Evolutionary conservation across 306 rosid genomes (phyloP).

Genomic region (Prunus fruticosa): DNA sequence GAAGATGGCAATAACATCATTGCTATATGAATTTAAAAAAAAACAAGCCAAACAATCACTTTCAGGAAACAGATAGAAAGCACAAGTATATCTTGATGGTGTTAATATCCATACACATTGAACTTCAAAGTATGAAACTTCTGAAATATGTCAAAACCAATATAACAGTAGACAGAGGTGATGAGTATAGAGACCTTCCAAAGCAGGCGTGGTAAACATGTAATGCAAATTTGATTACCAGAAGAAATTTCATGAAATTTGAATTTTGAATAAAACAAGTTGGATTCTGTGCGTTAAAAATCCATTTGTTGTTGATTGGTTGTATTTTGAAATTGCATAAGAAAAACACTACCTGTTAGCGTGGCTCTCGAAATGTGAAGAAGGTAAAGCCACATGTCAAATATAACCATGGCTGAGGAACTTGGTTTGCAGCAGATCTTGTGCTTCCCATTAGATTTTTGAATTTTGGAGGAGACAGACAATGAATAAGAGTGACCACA

Average conservation of each 20-base stretch:
- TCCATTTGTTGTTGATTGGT: neutral
- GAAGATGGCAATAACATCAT: neutral
- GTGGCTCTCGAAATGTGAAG: neutral
- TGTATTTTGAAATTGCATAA: neutral
- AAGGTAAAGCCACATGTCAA: neutral
- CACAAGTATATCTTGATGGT: no score
- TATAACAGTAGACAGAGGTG: neutral
- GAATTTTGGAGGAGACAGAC: neutral
- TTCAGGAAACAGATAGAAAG: no score
- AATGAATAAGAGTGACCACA: neutral
- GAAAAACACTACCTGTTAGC: neutral
- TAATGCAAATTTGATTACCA: neutral
- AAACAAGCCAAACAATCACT: neutral
- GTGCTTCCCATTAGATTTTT: neutral
- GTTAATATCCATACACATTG: neutral
- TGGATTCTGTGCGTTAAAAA: neutral
- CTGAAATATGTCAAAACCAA: neutral
- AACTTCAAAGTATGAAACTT: neutral
- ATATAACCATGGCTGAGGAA: neutral
- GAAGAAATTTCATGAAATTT: neutral
- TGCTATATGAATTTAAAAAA: neutral
- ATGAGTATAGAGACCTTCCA: neutral
- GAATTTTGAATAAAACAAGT: slow-evolving; percentile 8
- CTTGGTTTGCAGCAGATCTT: neutral
- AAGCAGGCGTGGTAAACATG: neutral